These are phyloP conservation scores for Hibiscus syriacus DNA, from an alignment of 345 rosid genomes.

Conservation along the genomic window DNA sequence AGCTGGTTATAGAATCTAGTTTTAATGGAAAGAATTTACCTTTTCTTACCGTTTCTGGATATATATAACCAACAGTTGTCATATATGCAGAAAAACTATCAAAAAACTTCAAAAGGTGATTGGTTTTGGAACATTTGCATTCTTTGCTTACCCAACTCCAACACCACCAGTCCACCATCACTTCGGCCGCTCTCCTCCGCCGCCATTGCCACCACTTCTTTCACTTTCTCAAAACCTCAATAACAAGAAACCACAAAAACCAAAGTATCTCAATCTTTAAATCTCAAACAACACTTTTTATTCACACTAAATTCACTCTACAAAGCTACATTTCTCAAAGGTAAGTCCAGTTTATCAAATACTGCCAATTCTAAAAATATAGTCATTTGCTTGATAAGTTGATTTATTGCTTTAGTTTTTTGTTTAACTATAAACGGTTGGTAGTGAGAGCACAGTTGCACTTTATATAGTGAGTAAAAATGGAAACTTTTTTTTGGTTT, in stretches of 20 bases:
- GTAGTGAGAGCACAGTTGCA: background rate
- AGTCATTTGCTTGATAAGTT: background rate
- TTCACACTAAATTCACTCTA: background rate
- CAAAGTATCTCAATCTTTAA: background rate
- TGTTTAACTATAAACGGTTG: background rate
- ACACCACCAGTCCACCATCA: slow-evolving; percentile 17
- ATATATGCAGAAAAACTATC: background rate
- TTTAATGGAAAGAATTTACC: background rate
- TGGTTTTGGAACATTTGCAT: slow-evolving; percentile 22
- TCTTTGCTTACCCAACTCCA: slow-evolving; percentile 16
- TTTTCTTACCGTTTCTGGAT: background rate
- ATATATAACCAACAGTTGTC: background rate
- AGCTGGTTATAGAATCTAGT: slow-evolving; percentile 15
- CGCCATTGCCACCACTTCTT: slow-evolving; percentile 7
- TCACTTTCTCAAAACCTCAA: background rate
- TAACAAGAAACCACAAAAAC: too few species aligned
- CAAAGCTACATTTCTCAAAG: background rate
- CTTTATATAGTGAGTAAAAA: background rate
- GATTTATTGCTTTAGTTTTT: background rate
- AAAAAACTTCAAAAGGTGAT: slow-evolving; percentile 6
- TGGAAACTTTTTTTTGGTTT: background rate
- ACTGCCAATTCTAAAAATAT: background rate
- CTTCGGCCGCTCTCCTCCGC: slow-evolving; percentile 5
- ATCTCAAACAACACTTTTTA: background rate
- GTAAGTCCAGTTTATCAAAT: background rate